Base-by-base conservation (phyloP, 2,329 filamentous ascomycete species). In the Chaetomium olivaceum region DNA sequence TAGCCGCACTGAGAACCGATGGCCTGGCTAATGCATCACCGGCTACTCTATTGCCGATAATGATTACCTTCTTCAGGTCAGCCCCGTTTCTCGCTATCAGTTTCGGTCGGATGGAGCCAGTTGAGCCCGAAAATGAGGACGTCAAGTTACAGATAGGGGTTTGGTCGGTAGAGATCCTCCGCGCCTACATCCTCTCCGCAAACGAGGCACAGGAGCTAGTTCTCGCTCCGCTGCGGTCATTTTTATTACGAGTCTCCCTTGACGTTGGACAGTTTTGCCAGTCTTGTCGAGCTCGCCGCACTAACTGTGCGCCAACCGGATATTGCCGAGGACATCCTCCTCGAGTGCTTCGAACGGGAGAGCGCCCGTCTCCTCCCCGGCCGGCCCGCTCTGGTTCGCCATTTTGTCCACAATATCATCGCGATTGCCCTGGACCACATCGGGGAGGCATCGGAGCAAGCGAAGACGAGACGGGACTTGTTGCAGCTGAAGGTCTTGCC, bases 341-440 rank as follows among this genome's bases (percentile, higher is more conserved):
- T 78, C 6, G 74, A 72, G 31, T 69, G 70, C 14, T 62, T 81
- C 1, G 76, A 80, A 58, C 73, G 70, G 8, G 73, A 76, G 63
- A 73, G 48, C 31, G 64, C 55, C 12, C 73, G 74, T 4, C 66
- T 79, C 7, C 57, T 77, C 4, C 64, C 71, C 7, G 75, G 71
- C 25, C 69, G 67, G 1, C 73, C 74, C 2, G 63, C 64, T 5
- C 63, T 74, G 6, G 65, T 74, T 8, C 66, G 66, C 1, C 72
- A 77, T 65, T 75, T 80, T 48, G 68, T 77, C 1, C 71, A 70
- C 8, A 77, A 75, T 50, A 48, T 76, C 9, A 75, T 75, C 39
- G 77, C 74, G 1, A 76, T 80, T 43, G 77, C 77, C 1, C 27
- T 80, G 8, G 77, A 81, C 60, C 78, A 80, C 61, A 73, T 80